A percentile compares a stretch with the other conserved stretches of the same genome.
Evolutionary conservation across 1,139 yeast genomes (phyloP).

Genomic region (Magnusiomyces magnusii): DNA sequence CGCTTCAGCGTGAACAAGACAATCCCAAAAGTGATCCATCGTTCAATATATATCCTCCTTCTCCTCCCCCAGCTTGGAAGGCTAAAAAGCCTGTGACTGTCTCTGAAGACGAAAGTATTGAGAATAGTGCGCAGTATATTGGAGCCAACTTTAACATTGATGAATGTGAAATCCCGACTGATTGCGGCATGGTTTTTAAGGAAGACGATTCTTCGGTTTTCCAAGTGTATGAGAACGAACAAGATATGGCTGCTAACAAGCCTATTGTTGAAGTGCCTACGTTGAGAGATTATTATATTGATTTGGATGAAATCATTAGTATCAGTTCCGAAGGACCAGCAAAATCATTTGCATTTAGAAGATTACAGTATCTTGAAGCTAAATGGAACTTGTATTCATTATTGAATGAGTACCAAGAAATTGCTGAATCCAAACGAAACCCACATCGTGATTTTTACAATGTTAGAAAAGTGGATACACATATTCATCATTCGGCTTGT

Average conservation of each 20-base stretch:
- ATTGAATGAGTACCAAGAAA: slow-evolving; percentile 88
- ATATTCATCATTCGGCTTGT: slow-evolving; percentile 98
- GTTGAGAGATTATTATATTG: slow-evolving; percentile 74
- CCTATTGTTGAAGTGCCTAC: slow-evolving; percentile 61
- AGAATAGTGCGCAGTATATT: slow-evolving; percentile 14
- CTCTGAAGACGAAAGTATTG: slow-evolving; percentile 34
- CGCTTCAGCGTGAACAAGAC: slow-evolving; percentile 63
- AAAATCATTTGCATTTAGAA: slow-evolving; percentile 92
- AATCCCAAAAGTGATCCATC: slow-evolving; percentile 70
- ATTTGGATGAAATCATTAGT: slow-evolving; percentile 59
- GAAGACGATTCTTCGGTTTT: slow-evolving; percentile 60
- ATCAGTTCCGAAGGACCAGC: slow-evolving; percentile 93
- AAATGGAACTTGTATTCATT: slow-evolving; percentile 90
- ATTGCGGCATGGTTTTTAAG: slow-evolving; percentile 43
- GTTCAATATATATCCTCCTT: slow-evolving; percentile 88
- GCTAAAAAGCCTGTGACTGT: slow-evolving; percentile 44
- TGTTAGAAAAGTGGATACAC: slow-evolving; percentile 97
- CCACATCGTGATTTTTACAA: slow-evolving; percentile 98
- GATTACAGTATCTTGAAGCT: slow-evolving; percentile 90
- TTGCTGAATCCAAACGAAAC: slow-evolving; percentile 68
- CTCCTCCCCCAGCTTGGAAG: slow-evolving; percentile 90
- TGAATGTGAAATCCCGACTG: slow-evolving; percentile 59
- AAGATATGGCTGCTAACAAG: slow-evolving; percentile 27
- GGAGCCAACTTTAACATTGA: slow-evolving; percentile 54
- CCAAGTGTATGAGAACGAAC: slow-evolving; percentile 46